Evolutionary conservation across 2,329 filamentous ascomycete genomes (phyloP).

Genomic region (Nigrospora oryzae): DNA sequence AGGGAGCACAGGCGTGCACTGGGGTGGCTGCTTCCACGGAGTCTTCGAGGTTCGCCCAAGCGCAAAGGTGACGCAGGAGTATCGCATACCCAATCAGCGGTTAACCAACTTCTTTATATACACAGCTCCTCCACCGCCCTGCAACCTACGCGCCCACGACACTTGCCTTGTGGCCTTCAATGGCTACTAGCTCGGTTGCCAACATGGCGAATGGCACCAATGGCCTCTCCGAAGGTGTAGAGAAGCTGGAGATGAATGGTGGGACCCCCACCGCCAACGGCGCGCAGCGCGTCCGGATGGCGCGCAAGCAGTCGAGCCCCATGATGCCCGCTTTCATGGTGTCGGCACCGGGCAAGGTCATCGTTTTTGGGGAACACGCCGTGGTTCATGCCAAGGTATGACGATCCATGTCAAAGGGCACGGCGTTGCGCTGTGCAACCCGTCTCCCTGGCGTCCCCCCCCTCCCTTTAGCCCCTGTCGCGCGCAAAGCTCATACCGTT

Average conservation of each 20-base stretch:
- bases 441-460: background rate
- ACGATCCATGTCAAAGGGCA: background rate
- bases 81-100: too few relatives aligned
- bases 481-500: background rate
- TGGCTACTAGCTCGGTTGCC: slow-evolving; percentile 17
- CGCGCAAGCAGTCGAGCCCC: slow-evolving; percentile 52
- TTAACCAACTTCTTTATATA: too few relatives aligned
- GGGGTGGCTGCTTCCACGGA: too few relatives aligned
- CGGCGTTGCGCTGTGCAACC: background rate
- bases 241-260: slow-evolving; percentile 13
- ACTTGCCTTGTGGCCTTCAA: slow-evolving; percentile 14
- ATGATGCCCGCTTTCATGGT: slow-evolving; percentile 94
- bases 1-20: too few relatives aligned
- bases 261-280: slow-evolving; percentile 25
- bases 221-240: slow-evolving; percentile 19
- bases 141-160: too few relatives aligned
- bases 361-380: slow-evolving; percentile 94
- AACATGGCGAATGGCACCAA: slow-evolving; percentile 22
- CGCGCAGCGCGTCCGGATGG: slow-evolving; percentile 26
- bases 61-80: too few relatives aligned
- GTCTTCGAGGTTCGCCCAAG: too few relatives aligned
- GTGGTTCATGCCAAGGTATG: slow-evolving; percentile 92
- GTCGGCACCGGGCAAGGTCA: slow-evolving; percentile 94
- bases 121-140: too few relatives aligned
- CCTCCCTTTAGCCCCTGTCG: too few relatives aligned